Base-by-base conservation (phyloP, 345 rosid species). In the Corchorus capsularis region DNA sequence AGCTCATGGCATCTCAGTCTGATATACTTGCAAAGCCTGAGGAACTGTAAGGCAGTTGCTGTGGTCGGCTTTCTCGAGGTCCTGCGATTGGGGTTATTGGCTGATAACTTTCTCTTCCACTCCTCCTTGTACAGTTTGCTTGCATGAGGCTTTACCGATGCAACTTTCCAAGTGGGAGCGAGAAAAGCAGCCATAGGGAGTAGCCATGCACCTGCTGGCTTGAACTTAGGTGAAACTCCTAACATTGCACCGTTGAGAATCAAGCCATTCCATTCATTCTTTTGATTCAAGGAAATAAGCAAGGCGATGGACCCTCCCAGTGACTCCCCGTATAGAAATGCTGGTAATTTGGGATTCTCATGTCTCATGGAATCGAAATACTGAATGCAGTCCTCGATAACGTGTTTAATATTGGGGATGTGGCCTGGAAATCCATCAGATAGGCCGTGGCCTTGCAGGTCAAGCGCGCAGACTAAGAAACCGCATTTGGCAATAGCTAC, bases 381-480 rank as follows among this genome's bases (percentile, higher is more conserved):
- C 10, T 55, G 60, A 55, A 55, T n/a, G 27, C 60, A 55, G 32
- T 55, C 60, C 60, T 55, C 27, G 27, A 55, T 8, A 27, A 55
- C 11, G 27, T 55, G 60, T 55, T 55, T 55, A 27, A 55, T 55
- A 7, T 20, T 55, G 11, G 32, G 60, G 60, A 55, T 55, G 19
- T 55, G 60, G 60, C 60, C 60, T 6, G 60, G 60, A n/a, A 55
- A 55, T 55, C 60, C 60, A 55, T 55, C 60, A 55, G 60, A 55
- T 19, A 55, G 8, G 10, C 27, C 32, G 60, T n/a, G 60, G 60
- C 32, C 60, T n/a, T n/a, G 60, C 19, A 55, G 60, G n/a, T 55
- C 27, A 55, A 55, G 60, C n/a, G 60, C 60, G 3, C 32, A 19
- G 4, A 55, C 60, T 19, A 55, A 55, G 60, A 55, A 55, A 2